Percentiles rank a stretch among this genome's conserved stretches.
Conservation (phyloP, 768 basidiomycete genomes). For the Agrocybe pediades region DNA sequence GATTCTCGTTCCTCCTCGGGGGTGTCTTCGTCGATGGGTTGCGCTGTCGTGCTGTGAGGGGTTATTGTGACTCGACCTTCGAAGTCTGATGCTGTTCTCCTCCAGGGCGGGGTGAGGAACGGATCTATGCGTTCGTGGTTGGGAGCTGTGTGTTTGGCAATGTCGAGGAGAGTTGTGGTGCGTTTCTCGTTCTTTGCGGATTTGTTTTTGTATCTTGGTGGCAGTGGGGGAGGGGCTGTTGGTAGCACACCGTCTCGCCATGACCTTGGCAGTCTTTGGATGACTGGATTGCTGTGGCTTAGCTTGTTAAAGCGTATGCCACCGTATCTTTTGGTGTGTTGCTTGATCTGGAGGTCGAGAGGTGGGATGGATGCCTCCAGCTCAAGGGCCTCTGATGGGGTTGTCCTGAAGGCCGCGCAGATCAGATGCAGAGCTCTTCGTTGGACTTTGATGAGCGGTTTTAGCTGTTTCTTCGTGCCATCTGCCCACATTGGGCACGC, state of each 20-base stretch:
- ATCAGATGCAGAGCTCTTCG: constrained; percentile 28
- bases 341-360: constrained; percentile 17
- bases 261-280: constrained; percentile 16
- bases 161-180: constrained; percentile 11
- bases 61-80: constrained; percentile 2
- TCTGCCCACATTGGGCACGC: constrained; percentile 35
- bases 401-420: constrained; percentile 33
- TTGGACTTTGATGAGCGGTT: constrained; percentile 28
- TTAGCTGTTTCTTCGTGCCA: constrained; percentile 21
- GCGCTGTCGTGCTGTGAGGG: not conserved
- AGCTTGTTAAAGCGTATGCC: constrained; percentile 29
- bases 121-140: constrained; percentile 20
- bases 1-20: constrained; percentile 5
- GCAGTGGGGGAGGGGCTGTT: constrained; percentile 19
- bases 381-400: constrained; percentile 29
- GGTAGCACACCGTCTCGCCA: constrained; percentile 16
- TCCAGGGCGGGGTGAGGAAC: constrained; percentile 22
- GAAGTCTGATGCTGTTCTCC: constrained; percentile 7
- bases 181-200: constrained; percentile 7
- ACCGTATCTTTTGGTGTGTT: not conserved
- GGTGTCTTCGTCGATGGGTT: constrained; percentile 2
- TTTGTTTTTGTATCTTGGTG: constrained; percentile 4
- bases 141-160: constrained; percentile 14
- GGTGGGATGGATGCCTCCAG: constrained; percentile 35
- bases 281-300: constrained; percentile 12